A percentile compares a stretch with the other conserved stretches of the same genome.
Evolutionary conservation across 208 protist species (phyloP).

Genomic region (Polymyxa betae): DNA sequence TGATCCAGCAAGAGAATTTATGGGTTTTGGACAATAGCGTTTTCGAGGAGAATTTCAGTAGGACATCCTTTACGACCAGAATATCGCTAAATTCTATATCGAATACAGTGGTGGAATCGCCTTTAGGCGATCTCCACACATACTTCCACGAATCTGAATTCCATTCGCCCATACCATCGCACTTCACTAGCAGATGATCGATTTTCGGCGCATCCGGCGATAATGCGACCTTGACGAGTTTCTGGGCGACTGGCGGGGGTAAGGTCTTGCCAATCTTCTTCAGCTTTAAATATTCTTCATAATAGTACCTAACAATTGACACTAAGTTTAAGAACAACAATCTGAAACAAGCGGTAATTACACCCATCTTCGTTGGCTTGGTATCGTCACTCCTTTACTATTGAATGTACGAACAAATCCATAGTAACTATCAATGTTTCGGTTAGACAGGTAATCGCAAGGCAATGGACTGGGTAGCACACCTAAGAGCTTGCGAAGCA

Average conservation of each 20-base stretch:
- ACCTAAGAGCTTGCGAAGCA: background rate
- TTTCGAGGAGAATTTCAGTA: background rate
- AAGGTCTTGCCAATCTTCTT: background rate
- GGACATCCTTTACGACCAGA: background rate
- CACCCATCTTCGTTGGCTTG: background rate
- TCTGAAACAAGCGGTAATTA: too few species aligned
- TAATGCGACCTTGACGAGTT: background rate
- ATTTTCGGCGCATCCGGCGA: background rate
- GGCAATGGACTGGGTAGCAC: background rate
- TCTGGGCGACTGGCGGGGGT: background rate
- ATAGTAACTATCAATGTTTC: background rate
- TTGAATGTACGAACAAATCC: slow-evolving; percentile 51
- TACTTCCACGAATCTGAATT: background rate
- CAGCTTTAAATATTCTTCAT: background rate
- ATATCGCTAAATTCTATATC: background rate
- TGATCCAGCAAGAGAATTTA: background rate
- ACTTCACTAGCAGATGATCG: background rate
- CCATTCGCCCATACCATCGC: background rate
- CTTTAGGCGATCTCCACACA: background rate
- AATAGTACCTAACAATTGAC: too few species aligned
- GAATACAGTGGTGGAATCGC: background rate
- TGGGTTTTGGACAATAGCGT: background rate
- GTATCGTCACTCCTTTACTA: slow-evolving; percentile 56
- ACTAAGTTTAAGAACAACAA: too few species aligned
- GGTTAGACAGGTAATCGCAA: background rate